phyloP scores from a whole-genome alignment of 192 early-diverging fungal species.

The Dissophora ornata region DNA sequence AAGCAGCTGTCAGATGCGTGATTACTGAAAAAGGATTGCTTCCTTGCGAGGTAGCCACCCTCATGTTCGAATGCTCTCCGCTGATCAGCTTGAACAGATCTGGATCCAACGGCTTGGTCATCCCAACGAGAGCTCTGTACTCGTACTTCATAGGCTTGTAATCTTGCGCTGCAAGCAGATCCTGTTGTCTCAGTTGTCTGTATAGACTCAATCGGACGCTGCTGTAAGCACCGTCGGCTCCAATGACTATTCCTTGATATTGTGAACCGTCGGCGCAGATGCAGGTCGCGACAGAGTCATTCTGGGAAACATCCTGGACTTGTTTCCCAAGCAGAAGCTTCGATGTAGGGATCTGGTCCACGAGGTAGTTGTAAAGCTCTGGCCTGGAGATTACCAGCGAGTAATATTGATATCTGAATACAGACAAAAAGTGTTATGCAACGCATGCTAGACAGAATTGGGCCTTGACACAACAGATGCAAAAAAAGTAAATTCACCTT shows the following conservation, averaged over 20 bases:
- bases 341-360: conserved; percentile 18
- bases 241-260: conserved; percentile 27
- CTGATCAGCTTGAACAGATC: conserved; percentile 7
- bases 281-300: not conserved
- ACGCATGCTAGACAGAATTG: too few species aligned
- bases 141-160: conserved; percentile 14
- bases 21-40: conserved; percentile 26
- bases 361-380: conserved; percentile 37
- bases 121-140: conserved; percentile 28
- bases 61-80: conserved; percentile 9
- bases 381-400: conserved; percentile 29
- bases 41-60: conserved; percentile 34
- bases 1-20: too few species aligned
- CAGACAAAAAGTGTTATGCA: too few species aligned
- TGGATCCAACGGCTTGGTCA: conserved; percentile 31
- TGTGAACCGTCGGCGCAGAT: conserved; percentile 24
- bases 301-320: conserved; percentile 11
- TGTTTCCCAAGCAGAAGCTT: conserved; percentile 35
- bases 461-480: too few species aligned
- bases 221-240: conserved; percentile 40
- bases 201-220: conserved; percentile 24
- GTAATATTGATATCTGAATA: conserved; percentile 37
- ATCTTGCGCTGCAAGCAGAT: not conserved
- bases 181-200: conserved; percentile 8
- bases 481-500: conserved; percentile 6